Base-by-base conservation (phyloP, 345 rosid genomes). In the Gossypium turneri region DNA sequence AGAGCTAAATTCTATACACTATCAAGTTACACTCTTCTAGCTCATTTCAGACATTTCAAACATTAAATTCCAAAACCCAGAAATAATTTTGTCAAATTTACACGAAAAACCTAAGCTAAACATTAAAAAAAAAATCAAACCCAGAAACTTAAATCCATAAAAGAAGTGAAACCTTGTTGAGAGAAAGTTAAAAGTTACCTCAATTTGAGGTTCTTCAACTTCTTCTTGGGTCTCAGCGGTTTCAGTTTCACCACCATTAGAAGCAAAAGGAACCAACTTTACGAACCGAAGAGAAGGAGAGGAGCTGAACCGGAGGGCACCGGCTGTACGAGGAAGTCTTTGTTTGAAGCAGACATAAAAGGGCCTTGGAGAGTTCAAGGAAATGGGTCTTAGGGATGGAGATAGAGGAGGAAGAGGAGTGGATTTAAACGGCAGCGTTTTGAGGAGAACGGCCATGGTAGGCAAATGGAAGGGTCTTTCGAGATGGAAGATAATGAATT, bases 391-490 rank as follows among this genome's bases (percentile, higher is more conserved):
- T 9, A 63, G 24, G 43, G 47, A 83, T 16, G 79, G 80, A 58
- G 78, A 43, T 9, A 84, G 79, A 27, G 59, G 19, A 16, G 53
- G 25, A 15, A 79, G 76, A 50, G 84, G 79, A 34, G 41, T 34
- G 9, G 85, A 78, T 29, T 70, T 83, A 69, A 86, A 84, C 70
- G 90, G 84, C 78, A 86, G 79, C 78, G 96, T 81, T 79, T 81
- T 83, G 73, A 90, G 81, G 80, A 91, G 83, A 55, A 86, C 84
- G 67, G 97, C 97, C 98, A 91, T 93, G 45, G 76, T 62, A 17
- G 24, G 25, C 4, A 24, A 24, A 10, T 7, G 29, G 1, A 47
- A 17, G 9, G 8, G 0, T 9, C 7, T 34, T 34, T n/a, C 24
- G 3, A 9, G 48, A 41, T 34, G 41, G 69, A 43, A 64, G 51